Conservation (phyloP, 257 asterid species). For the Solanum rostratum region DNA sequence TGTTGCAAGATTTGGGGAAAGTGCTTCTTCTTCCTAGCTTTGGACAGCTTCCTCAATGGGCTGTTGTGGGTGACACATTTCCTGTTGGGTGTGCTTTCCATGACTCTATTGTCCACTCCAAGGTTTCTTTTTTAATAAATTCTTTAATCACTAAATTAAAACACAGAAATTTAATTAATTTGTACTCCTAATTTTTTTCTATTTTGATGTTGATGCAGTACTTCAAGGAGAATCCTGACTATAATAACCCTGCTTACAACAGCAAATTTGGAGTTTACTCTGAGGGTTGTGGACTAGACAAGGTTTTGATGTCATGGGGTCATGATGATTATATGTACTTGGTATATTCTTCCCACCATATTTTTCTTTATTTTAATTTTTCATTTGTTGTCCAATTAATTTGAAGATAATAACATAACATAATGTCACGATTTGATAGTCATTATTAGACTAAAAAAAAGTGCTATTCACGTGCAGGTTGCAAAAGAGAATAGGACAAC, state of each 20-base stretch:
- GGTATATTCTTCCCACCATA: constrained; percentile 21
- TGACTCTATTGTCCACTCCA: constrained; percentile 62
- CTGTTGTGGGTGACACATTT: constrained; percentile 86
- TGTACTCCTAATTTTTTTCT: not conserved
- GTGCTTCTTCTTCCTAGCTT: constrained; percentile 68
- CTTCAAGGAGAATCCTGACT: constrained; percentile 60
- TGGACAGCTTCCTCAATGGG: constrained; percentile 93
- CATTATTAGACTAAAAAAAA: not conserved
- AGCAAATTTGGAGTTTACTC: constrained; percentile 56
- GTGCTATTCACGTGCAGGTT: constrained; percentile 25
- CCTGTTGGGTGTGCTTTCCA: constrained; percentile 91
- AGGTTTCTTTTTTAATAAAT: constrained; percentile 18
- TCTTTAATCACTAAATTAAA: not conserved
- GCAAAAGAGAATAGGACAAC: constrained; percentile 70
- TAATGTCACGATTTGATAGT: not conserved
- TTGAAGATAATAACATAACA: not conserved
- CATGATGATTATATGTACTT: constrained; percentile 88
- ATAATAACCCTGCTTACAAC: constrained; percentile 33
- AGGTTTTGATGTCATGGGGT: constrained; percentile 88
- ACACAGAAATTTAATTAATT: not conserved
- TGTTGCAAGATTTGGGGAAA: constrained; percentile 63
- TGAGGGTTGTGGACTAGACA: constrained; percentile 65
- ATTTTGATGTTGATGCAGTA: constrained; percentile 24
- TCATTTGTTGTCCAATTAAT: not conserved
- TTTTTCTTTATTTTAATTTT: too few relatives aligned